These are phyloP conservation scores for Puccinia polysora DNA, from an alignment of 1,284 basidiomycete genomes.

Conservation along the genomic window DNA sequence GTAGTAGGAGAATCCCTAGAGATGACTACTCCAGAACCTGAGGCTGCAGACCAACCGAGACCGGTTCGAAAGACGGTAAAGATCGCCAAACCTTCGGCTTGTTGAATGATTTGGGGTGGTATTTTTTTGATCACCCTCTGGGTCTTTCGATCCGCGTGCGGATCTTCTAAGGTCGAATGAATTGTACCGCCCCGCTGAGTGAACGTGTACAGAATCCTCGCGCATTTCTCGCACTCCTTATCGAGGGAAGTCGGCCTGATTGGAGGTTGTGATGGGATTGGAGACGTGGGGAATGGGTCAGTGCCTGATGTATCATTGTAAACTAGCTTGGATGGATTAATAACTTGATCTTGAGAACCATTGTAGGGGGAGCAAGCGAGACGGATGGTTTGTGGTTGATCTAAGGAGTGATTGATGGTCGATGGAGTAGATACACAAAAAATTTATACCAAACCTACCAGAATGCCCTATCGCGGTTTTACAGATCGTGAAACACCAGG, in stretches of 20 bases:
- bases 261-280: background rate
- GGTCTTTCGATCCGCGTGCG: slow-evolving; percentile 47
- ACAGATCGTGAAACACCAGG: too few relatives aligned
- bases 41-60: background rate
- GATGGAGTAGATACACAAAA: background rate
- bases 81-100: slow-evolving; percentile 48
- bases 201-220: slow-evolving; percentile 46
- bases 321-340: too few relatives aligned
- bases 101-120: slow-evolving; percentile 45
- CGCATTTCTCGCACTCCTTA: slow-evolving; percentile 45
- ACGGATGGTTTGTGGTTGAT: background rate
- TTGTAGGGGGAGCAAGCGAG: too few relatives aligned
- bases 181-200: slow-evolving; percentile 22
- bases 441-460: background rate
- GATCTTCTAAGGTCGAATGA: slow-evolving; percentile 41
- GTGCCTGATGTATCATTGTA: too few relatives aligned
- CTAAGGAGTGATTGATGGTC: background rate
- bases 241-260: slow-evolving; percentile 45
- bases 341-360: too few relatives aligned
- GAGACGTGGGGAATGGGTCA: too few relatives aligned
- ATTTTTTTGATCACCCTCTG: slow-evolving; percentile 53
- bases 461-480: slow-evolving; percentile 13
- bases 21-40: slow-evolving; percentile 35
- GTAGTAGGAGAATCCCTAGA: slow-evolving; percentile 49
- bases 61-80: slow-evolving; percentile 49